Evolutionary conservation across 352 stramenopile genomes (phyloP).

Genomic region (Aphanomyces stellatus): DNA sequence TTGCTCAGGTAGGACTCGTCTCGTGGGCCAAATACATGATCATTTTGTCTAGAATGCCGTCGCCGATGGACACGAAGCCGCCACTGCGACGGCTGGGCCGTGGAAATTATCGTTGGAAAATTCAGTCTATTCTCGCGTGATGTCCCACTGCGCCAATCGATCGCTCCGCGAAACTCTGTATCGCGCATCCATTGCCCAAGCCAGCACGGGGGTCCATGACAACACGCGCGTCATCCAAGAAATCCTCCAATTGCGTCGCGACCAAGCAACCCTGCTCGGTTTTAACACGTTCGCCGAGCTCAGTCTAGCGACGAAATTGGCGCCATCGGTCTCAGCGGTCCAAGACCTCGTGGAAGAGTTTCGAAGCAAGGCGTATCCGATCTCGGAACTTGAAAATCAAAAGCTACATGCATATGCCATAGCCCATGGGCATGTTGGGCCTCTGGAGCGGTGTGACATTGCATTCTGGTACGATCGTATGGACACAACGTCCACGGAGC

Average conservation of each 20-base stretch:
- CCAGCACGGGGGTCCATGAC: slow-evolving; percentile 78
- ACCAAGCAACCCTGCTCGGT: slow-evolving; percentile 88
- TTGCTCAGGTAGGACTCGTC: slow-evolving; percentile 55
- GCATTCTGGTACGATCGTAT: slow-evolving; percentile 76
- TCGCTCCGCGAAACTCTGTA: slow-evolving; percentile 91
- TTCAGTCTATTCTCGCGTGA: slow-evolving; percentile 92
- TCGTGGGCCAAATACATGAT: slow-evolving; percentile 15
- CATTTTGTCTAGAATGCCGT: slow-evolving; percentile 15
- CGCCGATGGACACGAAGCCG: slow-evolving; percentile 36
- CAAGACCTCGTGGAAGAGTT: slow-evolving; percentile 91
- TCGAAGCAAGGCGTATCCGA: slow-evolving; percentile 85
- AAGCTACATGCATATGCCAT: slow-evolving; percentile 84
- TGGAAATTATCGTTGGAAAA: slow-evolving; percentile 94
- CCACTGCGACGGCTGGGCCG: slow-evolving; percentile 76
- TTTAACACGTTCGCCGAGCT: slow-evolving; percentile 91
- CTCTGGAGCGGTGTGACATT: slow-evolving; percentile 91
- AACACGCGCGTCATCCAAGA: slow-evolving; percentile 93
- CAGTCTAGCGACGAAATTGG: slow-evolving; percentile 96
- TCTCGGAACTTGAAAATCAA: slow-evolving; percentile 87
- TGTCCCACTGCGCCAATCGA: slow-evolving; percentile 91
- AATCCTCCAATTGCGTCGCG: slow-evolving; percentile 86
- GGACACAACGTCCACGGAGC: too few species aligned
- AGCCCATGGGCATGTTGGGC: slow-evolving; percentile 52
- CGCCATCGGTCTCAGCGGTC: slow-evolving; percentile 83
- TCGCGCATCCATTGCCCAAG: slow-evolving; percentile 86